Percentiles rank a stretch among this genome's conserved stretches.
These are phyloP conservation scores for Xylariales sp. DNA, from an alignment of 2,329 filamentous ascomycete genomes.

Conservation along the genomic window DNA sequence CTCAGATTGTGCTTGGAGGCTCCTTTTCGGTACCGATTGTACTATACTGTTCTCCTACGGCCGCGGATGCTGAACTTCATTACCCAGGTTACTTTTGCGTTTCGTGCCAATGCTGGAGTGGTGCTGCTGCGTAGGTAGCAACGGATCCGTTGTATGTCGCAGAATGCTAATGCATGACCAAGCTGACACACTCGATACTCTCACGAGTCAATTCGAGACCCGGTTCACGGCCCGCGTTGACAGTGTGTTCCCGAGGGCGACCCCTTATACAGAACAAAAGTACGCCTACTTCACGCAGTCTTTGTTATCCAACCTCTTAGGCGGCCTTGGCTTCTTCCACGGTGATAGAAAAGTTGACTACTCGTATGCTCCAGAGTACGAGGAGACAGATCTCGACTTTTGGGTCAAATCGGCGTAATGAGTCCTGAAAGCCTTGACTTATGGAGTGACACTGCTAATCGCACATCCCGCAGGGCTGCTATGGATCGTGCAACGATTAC, in stretches of 20 bases:
- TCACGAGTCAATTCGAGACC: too few relatives aligned
- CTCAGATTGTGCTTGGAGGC: slow-evolving; percentile 63
- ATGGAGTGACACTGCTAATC: too few relatives aligned
- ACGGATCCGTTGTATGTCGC: too few relatives aligned
- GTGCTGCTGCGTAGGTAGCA: too few relatives aligned
- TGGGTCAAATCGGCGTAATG: slow-evolving; percentile 78
- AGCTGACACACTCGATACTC: too few relatives aligned
- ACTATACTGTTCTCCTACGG: too few relatives aligned
- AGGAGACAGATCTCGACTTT: slow-evolving; percentile 86
- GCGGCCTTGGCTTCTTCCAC: slow-evolving; percentile 88
- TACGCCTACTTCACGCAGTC: slow-evolving; percentile 75
- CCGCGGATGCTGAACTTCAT: neutral
- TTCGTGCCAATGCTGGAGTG: too few relatives aligned
- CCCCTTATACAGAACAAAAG: slow-evolving; percentile 66
- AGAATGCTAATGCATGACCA: too few relatives aligned
- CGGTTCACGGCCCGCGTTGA: too few relatives aligned
- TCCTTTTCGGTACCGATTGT: slow-evolving; percentile 35
- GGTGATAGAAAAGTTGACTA: slow-evolving; percentile 81
- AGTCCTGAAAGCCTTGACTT: too few relatives aligned
- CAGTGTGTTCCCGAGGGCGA: slow-evolving; percentile 61
- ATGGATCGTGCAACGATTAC: slow-evolving; percentile 60
- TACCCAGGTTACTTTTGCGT: too few relatives aligned
- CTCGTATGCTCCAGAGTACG: slow-evolving; percentile 80
- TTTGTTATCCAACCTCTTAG: slow-evolving; percentile 86
- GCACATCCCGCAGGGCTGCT: slow-evolving; percentile 54